phyloP scores from a whole-genome alignment of 352 stramenopile genomes.

The Phytophthora fragariaefolia region DNA sequence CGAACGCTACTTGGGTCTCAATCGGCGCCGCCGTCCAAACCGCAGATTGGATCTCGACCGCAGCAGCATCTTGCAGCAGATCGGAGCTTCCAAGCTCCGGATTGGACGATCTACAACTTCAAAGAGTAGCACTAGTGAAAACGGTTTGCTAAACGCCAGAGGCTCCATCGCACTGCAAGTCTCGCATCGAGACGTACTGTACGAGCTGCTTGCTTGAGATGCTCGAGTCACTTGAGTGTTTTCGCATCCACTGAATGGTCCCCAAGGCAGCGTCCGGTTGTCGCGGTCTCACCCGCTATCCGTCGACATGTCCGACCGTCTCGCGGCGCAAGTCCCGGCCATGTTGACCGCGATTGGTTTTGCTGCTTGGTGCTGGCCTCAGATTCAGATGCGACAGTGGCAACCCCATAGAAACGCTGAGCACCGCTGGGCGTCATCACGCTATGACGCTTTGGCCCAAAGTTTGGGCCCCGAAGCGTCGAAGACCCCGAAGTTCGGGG shows the following conservation, averaged over 20 bases:
- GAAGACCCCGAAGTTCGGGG: too few relatives aligned
- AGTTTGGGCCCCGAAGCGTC: too few relatives aligned
- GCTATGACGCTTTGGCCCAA: too few relatives aligned
- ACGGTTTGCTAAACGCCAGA: conserved; percentile 8
- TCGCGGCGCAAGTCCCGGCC: conserved; percentile 9
- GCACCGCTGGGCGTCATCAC: conserved; percentile 15
- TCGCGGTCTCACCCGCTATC: conserved; percentile 32
- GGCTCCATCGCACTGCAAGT: conserved; percentile 7
- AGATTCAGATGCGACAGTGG: conserved; percentile 25
- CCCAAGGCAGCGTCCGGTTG: conserved; percentile 24
- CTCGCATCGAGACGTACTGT: too few relatives aligned
- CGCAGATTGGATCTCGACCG: conserved; percentile 26
- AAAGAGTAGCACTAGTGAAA: conserved; percentile 25
- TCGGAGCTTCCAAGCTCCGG: conserved; percentile 30
- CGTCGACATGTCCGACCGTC: conserved; percentile 30
- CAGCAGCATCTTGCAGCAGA: conserved; percentile 22
- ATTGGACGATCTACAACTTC: conserved; percentile 40
- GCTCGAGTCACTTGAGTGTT: conserved; percentile 2
- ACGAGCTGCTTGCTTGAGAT: not conserved
- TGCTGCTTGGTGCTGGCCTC: conserved; percentile 33
- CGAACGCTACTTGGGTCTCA: conserved; percentile 6
- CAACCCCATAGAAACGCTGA: conserved; percentile 28
- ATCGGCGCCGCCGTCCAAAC: conserved; percentile 22
- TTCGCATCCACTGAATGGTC: conserved; percentile 29
- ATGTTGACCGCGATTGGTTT: conserved; percentile 32